These are phyloP conservation scores for Cryomyces minteri DNA, from an alignment of 495 filamentous ascomycete species.

Conservation along the genomic window DNA sequence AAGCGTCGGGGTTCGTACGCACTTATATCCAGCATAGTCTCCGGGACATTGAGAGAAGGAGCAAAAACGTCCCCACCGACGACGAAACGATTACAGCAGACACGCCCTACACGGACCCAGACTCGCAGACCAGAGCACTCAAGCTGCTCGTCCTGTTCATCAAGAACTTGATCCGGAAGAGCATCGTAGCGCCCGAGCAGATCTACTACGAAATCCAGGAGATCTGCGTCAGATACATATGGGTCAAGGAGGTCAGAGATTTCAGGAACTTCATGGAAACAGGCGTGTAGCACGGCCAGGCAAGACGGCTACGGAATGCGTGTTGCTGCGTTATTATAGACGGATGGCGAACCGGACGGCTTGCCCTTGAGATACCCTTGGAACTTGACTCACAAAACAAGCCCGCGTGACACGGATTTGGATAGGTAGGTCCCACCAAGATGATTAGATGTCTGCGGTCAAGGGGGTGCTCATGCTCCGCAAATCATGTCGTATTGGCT, in stretches of 20 bases:
- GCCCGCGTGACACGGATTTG: no score
- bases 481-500: no score
- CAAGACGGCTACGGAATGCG: no score
- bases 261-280: constrained; percentile 2
- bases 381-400: no score
- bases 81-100: neutral
- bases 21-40: constrained; percentile 15
- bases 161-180: constrained; percentile 16
- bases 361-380: no score
- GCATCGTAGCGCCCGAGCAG: constrained; percentile 13
- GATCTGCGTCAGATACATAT: constrained; percentile 20
- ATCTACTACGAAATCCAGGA: constrained; percentile 25
- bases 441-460: no score
- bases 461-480: no score
- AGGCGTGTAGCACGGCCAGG: neutral
- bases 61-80: neutral
- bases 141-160: constrained; percentile 23
- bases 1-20: constrained; percentile 5
- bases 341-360: no score
- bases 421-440: no score
- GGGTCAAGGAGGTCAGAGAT: constrained; percentile 17
- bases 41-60: constrained; percentile 7
- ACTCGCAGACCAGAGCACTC: constrained; percentile 16
- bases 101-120: neutral
- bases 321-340: no score